phyloP scores from a whole-genome alignment of 2,329 filamentous ascomycete species.

The Madurella fahalii region DNA sequence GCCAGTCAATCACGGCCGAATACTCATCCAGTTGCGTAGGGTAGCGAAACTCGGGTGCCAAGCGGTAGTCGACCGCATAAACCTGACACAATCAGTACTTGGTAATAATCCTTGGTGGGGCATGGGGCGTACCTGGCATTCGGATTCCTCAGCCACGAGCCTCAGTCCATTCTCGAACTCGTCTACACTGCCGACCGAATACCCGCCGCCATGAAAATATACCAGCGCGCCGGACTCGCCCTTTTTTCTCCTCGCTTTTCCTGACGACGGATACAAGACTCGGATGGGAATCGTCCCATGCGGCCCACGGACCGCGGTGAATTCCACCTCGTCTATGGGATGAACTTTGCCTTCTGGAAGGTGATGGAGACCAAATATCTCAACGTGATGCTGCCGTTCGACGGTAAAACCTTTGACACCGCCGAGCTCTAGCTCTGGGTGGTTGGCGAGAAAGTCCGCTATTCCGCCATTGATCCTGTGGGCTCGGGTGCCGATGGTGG shows the following conservation, averaged over 20 bases:
- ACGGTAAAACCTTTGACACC: conserved; percentile 4
- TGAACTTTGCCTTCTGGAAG: conserved; percentile 4
- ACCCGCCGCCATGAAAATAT: conserved; percentile 18
- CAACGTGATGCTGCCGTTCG: conserved; percentile 13
- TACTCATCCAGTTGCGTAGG: conserved; percentile 17
- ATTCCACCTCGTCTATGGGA: conserved; percentile 13
- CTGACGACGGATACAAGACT: conserved; percentile 9
- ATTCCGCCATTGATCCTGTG: conserved; percentile 6
- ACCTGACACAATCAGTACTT: conserved; percentile 3
- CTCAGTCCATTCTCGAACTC: conserved; percentile 18
- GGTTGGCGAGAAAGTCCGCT: conserved; percentile 11
- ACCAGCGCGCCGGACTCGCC: conserved; percentile 11
- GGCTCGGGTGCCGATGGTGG: no score
- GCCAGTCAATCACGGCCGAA: conserved; percentile 17
- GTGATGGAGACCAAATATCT: conserved; percentile 9
- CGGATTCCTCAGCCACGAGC: conserved; percentile 14
- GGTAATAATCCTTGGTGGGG: not conserved
- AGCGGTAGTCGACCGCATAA: conserved; percentile 11
- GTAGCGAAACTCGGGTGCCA: conserved; percentile 15
- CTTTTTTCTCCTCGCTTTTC: not conserved
- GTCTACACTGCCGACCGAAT: conserved; percentile 9
- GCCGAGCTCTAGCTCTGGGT: conserved; percentile 15
- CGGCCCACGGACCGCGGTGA: conserved; percentile 15
- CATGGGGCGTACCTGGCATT: conserved; percentile 5
- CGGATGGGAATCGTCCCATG: conserved; percentile 16